These are phyloP conservation scores for Venturiaceae sp. DNA, from an alignment of 2,329 filamentous ascomycete genomes.

Conservation along the genomic window DNA sequence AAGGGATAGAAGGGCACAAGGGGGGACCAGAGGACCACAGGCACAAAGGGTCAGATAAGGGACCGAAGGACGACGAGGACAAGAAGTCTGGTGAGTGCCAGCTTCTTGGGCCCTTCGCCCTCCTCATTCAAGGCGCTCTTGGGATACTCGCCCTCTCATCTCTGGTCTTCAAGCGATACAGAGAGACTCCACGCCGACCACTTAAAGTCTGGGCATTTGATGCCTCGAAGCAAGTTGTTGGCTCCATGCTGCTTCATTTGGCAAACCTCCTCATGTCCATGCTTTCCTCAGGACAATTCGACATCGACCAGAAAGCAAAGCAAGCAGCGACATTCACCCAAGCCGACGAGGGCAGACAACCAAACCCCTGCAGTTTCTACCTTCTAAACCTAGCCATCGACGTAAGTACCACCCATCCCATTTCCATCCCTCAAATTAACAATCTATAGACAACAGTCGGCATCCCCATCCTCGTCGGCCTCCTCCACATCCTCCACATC, in stretches of 20 bases:
- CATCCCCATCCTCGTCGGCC: slow-evolving; percentile 86
- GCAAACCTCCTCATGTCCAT: slow-evolving; percentile 95
- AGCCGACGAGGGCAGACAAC: slow-evolving; percentile 27
- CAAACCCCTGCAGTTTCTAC: slow-evolving; percentile 96
- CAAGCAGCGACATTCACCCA: slow-evolving; percentile 23
- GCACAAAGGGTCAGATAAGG: neutral
- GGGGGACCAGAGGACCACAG: neutral
- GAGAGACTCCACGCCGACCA: slow-evolving; percentile 82
- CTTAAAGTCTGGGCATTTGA: slow-evolving; percentile 98
- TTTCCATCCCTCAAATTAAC: slow-evolving; percentile 8
- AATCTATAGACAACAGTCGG: slow-evolving; percentile 73
- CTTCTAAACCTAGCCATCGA: slow-evolving; percentile 90
- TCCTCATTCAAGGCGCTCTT: slow-evolving; percentile 80
- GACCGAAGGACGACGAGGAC: slow-evolving; percentile 17
- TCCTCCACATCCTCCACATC: slow-evolving; percentile 68
- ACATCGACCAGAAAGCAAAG: slow-evolving; percentile 41
- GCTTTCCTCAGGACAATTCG: slow-evolving; percentile 80
- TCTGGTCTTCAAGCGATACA: slow-evolving; percentile 87
- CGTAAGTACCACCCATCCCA: slow-evolving; percentile 48
- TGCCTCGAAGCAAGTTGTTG: slow-evolving; percentile 93
- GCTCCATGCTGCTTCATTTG: slow-evolving; percentile 80
- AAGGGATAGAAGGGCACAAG: neutral
- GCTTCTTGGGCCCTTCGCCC: slow-evolving; percentile 80
- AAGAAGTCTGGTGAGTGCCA: slow-evolving; percentile 67
- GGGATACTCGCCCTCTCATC: slow-evolving; percentile 75